Conservation (phyloP, 345 rosid species). For the Excoecaria agallocha region DNA sequence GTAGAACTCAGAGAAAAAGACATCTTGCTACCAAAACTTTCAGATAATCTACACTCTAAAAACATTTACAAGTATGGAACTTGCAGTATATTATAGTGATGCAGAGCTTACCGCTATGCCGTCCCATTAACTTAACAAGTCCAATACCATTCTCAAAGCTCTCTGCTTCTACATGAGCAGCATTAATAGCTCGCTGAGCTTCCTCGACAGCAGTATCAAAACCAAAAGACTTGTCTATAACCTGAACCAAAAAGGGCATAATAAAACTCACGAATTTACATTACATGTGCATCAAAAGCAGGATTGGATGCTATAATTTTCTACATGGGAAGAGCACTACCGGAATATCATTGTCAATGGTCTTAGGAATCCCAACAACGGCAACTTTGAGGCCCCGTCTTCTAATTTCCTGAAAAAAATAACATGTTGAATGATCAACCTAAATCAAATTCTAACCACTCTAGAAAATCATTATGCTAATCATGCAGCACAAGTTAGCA, state of each 20-base stretch:
- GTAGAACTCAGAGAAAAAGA: background rate
- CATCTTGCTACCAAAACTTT: background rate
- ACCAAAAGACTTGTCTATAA: conserved; percentile 84
- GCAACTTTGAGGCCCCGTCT: conserved; percentile 71
- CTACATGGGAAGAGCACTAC: conserved; percentile 18
- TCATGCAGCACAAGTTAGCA: background rate
- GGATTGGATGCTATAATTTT: background rate
- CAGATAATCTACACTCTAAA: background rate
- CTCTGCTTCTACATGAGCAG: conserved; percentile 89
- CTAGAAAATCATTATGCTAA: background rate
- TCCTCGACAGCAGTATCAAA: conserved; percentile 96
- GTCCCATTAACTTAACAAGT: conserved; percentile 89
- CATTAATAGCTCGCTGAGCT: conserved; percentile 91
- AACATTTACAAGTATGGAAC: background rate
- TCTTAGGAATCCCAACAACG: conserved; percentile 75
- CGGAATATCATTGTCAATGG: conserved; percentile 79
- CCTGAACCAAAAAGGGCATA: conserved; percentile 28
- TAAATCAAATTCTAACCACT: background rate
- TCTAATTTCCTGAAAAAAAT: conserved; percentile 47
- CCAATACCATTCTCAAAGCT: conserved; percentile 81
- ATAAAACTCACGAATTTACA: background rate
- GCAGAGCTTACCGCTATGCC: conserved; percentile 62
- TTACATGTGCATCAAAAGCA: background rate
- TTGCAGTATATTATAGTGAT: background rate
- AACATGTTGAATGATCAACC: background rate